Evolutionary conservation across 2,329 filamentous ascomycete genomes (phyloP).

Genomic region (Alternaria ethzedia): DNA sequence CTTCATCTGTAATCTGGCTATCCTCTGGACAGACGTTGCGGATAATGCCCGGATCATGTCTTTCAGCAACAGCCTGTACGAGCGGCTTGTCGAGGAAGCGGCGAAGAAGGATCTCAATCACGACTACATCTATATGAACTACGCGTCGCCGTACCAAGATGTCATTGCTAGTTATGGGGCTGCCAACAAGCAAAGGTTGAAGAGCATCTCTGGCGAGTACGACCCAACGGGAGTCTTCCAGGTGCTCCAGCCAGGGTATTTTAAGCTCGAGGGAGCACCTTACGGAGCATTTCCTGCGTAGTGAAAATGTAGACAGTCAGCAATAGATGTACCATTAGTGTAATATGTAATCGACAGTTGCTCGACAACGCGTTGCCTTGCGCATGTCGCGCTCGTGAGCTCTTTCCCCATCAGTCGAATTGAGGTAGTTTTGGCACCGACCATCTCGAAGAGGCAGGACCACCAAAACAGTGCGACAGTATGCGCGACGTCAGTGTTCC

Average conservation of each 20-base stretch:
- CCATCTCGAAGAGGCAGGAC: background rate
- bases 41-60: slow-evolving; percentile 34
- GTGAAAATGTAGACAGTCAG: background rate
- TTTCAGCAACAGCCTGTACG: slow-evolving; percentile 27
- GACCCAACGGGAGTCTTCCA: slow-evolving; percentile 28
- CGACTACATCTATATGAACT: slow-evolving; percentile 55
- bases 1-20: slow-evolving; percentile 27
- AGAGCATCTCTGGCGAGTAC: slow-evolving; percentile 18
- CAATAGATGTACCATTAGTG: background rate
- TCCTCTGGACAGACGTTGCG: slow-evolving; percentile 28
- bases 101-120: slow-evolving; percentile 14
- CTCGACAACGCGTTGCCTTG: background rate
- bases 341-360: background rate
- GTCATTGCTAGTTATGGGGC: slow-evolving; percentile 52
- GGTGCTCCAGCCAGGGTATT: slow-evolving; percentile 28
- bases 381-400: background rate
- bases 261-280: slow-evolving; percentile 30
- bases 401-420: background rate
- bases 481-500: background rate
- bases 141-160: slow-evolving; percentile 53
- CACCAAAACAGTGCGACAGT: background rate
- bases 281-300: slow-evolving; percentile 14
- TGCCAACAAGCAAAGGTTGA: slow-evolving; percentile 38
- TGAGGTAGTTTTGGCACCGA: background rate
- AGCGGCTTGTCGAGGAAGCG: slow-evolving; percentile 16